These are phyloP conservation scores for Podaxis sp. DNA, from an alignment of 768 basidiomycete species.

Conservation along the genomic window DNA sequence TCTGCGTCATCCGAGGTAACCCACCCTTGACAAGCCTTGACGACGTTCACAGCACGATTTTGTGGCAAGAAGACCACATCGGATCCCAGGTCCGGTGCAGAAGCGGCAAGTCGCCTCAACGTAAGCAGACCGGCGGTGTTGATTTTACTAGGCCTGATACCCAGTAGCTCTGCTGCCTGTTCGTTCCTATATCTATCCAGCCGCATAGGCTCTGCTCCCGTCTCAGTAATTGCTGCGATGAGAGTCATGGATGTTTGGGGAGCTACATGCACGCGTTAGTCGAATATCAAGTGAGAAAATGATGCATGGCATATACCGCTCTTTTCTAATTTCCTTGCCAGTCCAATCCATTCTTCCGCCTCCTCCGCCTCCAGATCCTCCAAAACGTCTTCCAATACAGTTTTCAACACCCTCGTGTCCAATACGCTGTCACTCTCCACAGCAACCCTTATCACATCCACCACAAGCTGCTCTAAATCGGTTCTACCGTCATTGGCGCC, in stretches of 20 bases:
- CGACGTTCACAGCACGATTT: conserved; percentile 79
- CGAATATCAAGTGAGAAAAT: background rate
- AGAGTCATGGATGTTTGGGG: conserved; percentile 70
- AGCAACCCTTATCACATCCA: conserved; percentile 32
- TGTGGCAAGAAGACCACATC: conserved; percentile 84
- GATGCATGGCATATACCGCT: conserved; percentile 42
- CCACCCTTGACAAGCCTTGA: conserved; percentile 88
- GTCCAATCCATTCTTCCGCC: conserved; percentile 72
- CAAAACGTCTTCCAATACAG: conserved; percentile 58
- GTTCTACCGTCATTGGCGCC: conserved; percentile 30
- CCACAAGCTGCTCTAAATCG: conserved; percentile 46
- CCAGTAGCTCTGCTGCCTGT: conserved; percentile 76
- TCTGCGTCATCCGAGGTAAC: conserved; percentile 66
- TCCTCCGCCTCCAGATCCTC: conserved; percentile 60
- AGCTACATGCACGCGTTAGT: conserved; percentile 38
- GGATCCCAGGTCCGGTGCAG: conserved; percentile 76
- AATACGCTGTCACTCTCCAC: conserved; percentile 43
- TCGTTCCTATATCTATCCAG: conserved; percentile 87
- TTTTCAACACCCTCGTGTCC: conserved; percentile 58
- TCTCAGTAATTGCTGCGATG: conserved; percentile 54
- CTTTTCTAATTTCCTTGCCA: conserved; percentile 65
- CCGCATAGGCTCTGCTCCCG: conserved; percentile 65
- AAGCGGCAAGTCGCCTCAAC: conserved; percentile 66
- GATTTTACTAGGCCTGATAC: conserved; percentile 60
- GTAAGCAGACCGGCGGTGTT: conserved; percentile 66